Evolutionary conservation across 768 basidiomycete genomes (phyloP).

Genomic region (Termitomyces sp.): DNA sequence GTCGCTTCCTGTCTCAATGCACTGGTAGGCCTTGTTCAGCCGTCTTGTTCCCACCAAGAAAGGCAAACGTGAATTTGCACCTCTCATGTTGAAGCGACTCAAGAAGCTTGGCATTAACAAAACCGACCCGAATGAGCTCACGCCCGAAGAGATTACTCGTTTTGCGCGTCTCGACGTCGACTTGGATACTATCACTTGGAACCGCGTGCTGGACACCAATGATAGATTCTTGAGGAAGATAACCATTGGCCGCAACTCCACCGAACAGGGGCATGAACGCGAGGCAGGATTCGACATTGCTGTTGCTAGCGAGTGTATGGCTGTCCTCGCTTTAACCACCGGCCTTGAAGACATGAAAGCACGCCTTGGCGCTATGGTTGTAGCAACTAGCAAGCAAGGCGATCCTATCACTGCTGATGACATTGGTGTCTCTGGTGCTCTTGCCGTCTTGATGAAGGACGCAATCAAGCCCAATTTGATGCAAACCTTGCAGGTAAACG

Average conservation of each 20-base stretch:
- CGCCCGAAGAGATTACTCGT: constrained; percentile 83
- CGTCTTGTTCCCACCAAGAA: constrained; percentile 92
- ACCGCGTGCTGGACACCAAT: constrained; percentile 94
- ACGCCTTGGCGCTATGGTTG: constrained; percentile 93
- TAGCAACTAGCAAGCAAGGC: constrained; percentile 87
- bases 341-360: constrained; percentile 88
- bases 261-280: constrained; percentile 86
- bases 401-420: constrained; percentile 95
- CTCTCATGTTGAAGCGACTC: constrained; percentile 93
- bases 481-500: constrained; percentile 82
- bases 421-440: constrained; percentile 89
- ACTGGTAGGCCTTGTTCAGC: constrained; percentile 66
- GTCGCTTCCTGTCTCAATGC: background rate
- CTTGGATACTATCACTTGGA: constrained; percentile 91
- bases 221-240: constrained; percentile 95
- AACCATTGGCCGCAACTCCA: constrained; percentile 83
- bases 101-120: constrained; percentile 94
- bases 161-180: constrained; percentile 94
- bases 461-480: constrained; percentile 99
- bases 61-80: constrained; percentile 90
- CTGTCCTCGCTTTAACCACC: constrained; percentile 88
- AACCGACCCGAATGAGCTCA: constrained; percentile 87
- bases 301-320: constrained; percentile 98
- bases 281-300: constrained; percentile 94
- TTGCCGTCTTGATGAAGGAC: constrained; percentile 97